Evolutionary conservation across 352 stramenopile species (phyloP), one percentile per base, ranked within the genome.

Genomic region (Saprolegnia parasitica): DNA sequence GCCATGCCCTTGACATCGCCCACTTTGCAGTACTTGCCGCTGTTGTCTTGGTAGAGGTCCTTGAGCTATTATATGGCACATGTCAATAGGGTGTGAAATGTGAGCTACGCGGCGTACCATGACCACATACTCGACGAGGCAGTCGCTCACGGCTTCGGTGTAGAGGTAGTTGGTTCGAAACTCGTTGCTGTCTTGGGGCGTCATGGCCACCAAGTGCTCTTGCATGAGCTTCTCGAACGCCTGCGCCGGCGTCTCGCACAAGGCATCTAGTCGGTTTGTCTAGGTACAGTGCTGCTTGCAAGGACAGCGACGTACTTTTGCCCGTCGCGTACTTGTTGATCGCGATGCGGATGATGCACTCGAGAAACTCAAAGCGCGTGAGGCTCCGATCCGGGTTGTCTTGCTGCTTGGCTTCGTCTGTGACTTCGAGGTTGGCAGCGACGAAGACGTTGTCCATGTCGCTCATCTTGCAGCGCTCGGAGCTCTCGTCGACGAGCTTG

Each of bases 391-490:
- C 83, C 46, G 83, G 81, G 56, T 91, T 91, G 73, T 91, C 83
- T 47, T 89, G 88, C 65, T 88, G 81, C 56, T 91, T 91, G 8
- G 81, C 83, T 21, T 91, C 83, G 52, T 87, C 76, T 4, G 83
- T 91, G 56, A 91, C 77, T 72, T 91, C 83, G 1, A 91, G 77
- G 52, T 91, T 91, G 16, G 83, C 83, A 2, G 83, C 83, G 16
- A 91, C 83, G 56, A 91, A 91, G n/a, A 91, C 77, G 65, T 91
- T 91, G 65, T 91, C 83, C 13, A 88, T 75, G 72, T 91, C 83
- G 5, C 81, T 80, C 15, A 77, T 61, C 42, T 79, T 81, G 68
- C 83, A 91, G 42, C 78, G 87, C 42, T 91, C 83, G 0, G 83
- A 91, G 23, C 21, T 63, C 23, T 91, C 83, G 73, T 91, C 83